phyloP scores from a whole-genome alignment of 2,329 filamentous ascomycete species.

The Teratosphaeria gauchensis region DNA sequence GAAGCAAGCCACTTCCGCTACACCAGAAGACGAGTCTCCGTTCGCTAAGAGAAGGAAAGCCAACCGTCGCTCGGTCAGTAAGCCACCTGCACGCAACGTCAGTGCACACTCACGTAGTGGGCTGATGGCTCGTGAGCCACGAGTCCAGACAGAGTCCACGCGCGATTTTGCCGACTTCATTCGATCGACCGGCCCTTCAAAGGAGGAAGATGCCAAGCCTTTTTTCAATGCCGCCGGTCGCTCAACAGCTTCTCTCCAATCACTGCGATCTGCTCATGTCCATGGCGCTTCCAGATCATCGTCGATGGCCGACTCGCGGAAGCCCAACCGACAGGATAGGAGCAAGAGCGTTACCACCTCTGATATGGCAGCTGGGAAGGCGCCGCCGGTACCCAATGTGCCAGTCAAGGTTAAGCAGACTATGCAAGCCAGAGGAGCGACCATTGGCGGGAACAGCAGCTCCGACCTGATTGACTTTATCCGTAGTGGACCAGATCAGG shows the following conservation, averaged over 20 bases:
- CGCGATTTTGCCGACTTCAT: slow-evolving; percentile 85
- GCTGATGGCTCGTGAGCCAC: slow-evolving; percentile 58
- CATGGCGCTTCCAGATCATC: slow-evolving; percentile 14
- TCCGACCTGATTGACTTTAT: slow-evolving; percentile 95
- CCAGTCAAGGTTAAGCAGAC: slow-evolving; percentile 9
- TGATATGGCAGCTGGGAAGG: background rate
- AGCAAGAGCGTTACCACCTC: slow-evolving; percentile 4
- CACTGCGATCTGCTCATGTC: slow-evolving; percentile 10
- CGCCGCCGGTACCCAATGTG: slow-evolving; percentile 1
- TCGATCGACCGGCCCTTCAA: slow-evolving; percentile 64
- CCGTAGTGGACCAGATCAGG: slow-evolving; percentile 60
- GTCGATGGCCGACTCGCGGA: slow-evolving; percentile 7
- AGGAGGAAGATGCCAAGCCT: slow-evolving; percentile 7
- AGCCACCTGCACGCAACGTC: slow-evolving; percentile 22
- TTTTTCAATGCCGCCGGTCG: slow-evolving; percentile 7
- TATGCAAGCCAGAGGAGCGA: slow-evolving; percentile 35
- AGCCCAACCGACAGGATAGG: slow-evolving; percentile 3
- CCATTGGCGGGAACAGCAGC: slow-evolving; percentile 60
- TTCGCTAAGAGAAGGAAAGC: slow-evolving; percentile 5
- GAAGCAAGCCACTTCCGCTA: slow-evolving; percentile 7
- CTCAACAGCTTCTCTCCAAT: slow-evolving; percentile 19
- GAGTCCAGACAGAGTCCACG: slow-evolving; percentile 59
- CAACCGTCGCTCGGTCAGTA: slow-evolving; percentile 21
- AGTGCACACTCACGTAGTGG: slow-evolving; percentile 23
- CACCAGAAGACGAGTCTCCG: slow-evolving; percentile 5